Percentiles rank a stretch among this genome's conserved stretches.
Evolutionary conservation across 2,329 filamentous ascomycete species (phyloP).

Genomic region (Neoascochyta sp.): DNA sequence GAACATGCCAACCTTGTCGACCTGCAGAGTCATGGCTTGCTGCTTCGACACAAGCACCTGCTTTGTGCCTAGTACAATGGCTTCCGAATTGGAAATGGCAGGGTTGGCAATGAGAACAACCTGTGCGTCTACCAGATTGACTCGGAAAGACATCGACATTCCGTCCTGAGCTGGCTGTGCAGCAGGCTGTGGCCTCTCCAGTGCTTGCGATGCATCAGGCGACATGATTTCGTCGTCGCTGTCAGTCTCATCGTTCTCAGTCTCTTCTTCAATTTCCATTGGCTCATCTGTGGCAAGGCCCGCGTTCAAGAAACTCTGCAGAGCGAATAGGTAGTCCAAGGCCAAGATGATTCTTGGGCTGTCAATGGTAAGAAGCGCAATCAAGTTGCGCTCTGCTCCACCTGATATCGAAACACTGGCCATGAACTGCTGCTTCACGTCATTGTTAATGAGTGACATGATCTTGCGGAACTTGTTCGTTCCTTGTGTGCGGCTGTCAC

Average conservation of each 20-base stretch:
- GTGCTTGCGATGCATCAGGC: conserved; percentile 25
- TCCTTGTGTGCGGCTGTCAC: conserved; percentile 82
- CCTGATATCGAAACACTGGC: conserved; percentile 91
- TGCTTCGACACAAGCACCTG: conserved; percentile 91
- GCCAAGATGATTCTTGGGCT: conserved; percentile 94
- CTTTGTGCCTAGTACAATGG: conserved; percentile 91
- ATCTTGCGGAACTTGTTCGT: conserved; percentile 97
- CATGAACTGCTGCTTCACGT: conserved; percentile 94
- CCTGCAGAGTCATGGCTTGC: conserved; percentile 87
- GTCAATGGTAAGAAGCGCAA: conserved; percentile 89
- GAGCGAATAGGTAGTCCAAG: conserved; percentile 87
- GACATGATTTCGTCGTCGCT: conserved; percentile 37
- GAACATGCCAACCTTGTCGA: conserved; percentile 96
- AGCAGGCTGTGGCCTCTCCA: conserved; percentile 13
- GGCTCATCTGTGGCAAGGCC: conserved; percentile 57
- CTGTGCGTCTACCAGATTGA: conserved; percentile 94
- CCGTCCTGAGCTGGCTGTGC: conserved; percentile 39
- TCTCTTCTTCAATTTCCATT: conserved; percentile 60
- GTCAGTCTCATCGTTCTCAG: conserved; percentile 49
- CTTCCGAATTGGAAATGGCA: conserved; percentile 82
- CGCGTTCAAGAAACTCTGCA: conserved; percentile 76
- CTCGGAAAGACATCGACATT: conserved; percentile 79
- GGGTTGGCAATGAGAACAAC: conserved; percentile 96
- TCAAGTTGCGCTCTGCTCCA: conserved; percentile 73
- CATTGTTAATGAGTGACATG: conserved; percentile 94